Conservation (phyloP, 352 stramenopile species). For the Thraustochytrium sp. region DNA sequence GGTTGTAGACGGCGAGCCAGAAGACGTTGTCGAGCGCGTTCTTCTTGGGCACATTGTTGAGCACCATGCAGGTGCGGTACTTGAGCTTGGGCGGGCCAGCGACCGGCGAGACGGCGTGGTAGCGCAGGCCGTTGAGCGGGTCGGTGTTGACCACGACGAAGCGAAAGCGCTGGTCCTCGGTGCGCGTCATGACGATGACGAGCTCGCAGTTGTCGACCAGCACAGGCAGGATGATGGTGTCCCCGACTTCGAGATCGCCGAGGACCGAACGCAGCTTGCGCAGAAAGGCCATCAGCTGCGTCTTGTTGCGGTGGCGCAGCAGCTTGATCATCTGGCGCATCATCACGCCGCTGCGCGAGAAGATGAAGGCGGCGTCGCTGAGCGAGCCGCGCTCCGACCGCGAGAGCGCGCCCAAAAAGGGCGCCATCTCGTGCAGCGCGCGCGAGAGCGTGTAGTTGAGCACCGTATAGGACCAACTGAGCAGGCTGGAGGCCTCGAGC, state of each 20-base stretch:
- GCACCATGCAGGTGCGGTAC: constrained; percentile 47
- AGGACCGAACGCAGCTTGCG: constrained; percentile 43
- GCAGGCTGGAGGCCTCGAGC: constrained; percentile 41
- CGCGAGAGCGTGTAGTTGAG: constrained; percentile 43
- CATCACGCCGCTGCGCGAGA: constrained; percentile 39
- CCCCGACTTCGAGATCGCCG: constrained; percentile 24
- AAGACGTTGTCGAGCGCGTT: constrained; percentile 51
- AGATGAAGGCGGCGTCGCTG: constrained; percentile 44
- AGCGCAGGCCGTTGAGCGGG: constrained; percentile 40
- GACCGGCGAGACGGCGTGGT: constrained; percentile 44
- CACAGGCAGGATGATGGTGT: constrained; percentile 42
- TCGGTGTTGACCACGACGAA: constrained; percentile 48
- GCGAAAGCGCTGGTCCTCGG: constrained; percentile 39
- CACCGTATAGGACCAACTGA: constrained; percentile 48
- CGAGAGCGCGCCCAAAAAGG: background rate
- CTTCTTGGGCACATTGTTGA: constrained; percentile 48
- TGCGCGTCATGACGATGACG: constrained; percentile 42
- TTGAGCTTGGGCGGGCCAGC: constrained; percentile 32
- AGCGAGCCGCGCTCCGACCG: background rate
- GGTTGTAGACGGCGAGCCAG: constrained; percentile 48
- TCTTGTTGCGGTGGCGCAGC: constrained; percentile 35
- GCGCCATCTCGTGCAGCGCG: constrained; percentile 27
- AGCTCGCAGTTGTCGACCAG: constrained; percentile 38
- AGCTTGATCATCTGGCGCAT: constrained; percentile 47
- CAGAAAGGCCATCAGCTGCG: constrained; percentile 44